Percentiles rank a stretch among this genome's conserved stretches.
Conservation (phyloP, 441 rosid genomes). For the Biscutella laevigata region DNA sequence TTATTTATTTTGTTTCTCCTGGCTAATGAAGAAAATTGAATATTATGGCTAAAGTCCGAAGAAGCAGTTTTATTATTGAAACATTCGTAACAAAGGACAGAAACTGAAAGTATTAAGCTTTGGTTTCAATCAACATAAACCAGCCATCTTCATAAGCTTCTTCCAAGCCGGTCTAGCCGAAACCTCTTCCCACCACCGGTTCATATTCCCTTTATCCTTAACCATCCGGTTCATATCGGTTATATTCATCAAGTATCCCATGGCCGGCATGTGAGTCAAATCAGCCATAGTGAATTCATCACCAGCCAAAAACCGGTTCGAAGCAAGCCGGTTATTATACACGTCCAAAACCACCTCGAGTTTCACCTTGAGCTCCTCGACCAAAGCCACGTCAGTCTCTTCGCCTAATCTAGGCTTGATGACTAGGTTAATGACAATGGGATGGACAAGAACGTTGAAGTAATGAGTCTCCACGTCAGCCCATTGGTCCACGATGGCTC, state of each 20-base stretch:
- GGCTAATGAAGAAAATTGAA: too few relatives aligned
- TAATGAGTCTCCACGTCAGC: constrained; percentile 60
- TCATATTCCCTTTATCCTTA: constrained; percentile 25
- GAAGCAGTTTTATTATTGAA: neutral
- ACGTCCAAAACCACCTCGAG: constrained; percentile 45
- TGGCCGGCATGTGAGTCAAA: constrained; percentile 49
- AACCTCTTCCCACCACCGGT: constrained; percentile 51
- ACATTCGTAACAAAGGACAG: neutral
- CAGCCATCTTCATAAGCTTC: constrained; percentile 36
- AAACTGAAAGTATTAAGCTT: neutral
- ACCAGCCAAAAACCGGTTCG: constrained; percentile 45
- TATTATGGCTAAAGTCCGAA: too few relatives aligned
- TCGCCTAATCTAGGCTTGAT: constrained; percentile 47
- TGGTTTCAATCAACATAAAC: neutral
- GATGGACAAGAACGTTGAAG: constrained; percentile 40
- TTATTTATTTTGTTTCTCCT: too few relatives aligned
- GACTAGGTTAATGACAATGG: constrained; percentile 35
- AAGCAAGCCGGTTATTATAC: constrained; percentile 37
- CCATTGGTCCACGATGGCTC: constrained; percentile 63
- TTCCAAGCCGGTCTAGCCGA: constrained; percentile 54
- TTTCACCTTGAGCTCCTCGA: constrained; percentile 28
- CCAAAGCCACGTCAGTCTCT: constrained; percentile 34
- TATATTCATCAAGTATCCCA: constrained; percentile 33
- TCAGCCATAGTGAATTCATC: constrained; percentile 54
- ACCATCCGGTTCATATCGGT: constrained; percentile 32